Conservation (phyloP, 495 filamentous ascomycete genomes). For the Neurospora sp. region DNA sequence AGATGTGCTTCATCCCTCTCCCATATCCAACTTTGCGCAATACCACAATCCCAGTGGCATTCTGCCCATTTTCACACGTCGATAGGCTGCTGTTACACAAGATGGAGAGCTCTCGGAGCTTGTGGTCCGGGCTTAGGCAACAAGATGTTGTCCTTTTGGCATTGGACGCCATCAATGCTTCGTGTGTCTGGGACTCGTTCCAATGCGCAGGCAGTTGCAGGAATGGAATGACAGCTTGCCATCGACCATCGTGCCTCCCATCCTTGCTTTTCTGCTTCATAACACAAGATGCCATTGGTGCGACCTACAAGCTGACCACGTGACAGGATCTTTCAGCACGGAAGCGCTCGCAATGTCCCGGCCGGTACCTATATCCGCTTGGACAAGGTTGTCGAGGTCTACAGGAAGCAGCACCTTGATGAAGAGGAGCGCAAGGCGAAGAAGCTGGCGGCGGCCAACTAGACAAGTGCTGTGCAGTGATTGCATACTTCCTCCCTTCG, state of each 20-base stretch:
- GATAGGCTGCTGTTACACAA: background rate
- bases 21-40: background rate
- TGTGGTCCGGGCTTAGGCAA: background rate
- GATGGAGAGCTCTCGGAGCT: background rate
- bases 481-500: background rate
- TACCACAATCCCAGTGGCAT: background rate
- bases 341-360: conserved; percentile 33
- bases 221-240: background rate
- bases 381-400: conserved; percentile 37
- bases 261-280: background rate
- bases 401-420: conserved; percentile 32
- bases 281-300: conserved; percentile 5
- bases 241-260: background rate
- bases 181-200: background rate
- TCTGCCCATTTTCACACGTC: background rate
- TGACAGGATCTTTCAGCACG: conserved; percentile 32
- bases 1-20: background rate
- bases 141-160: background rate
- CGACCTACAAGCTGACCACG: conserved; percentile 15
- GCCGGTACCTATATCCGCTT: conserved; percentile 34
- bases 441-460: conserved; percentile 26
- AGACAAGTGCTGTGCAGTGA: conserved; percentile 4
- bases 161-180: background rate
- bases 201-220: background rate
- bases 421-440: conserved; percentile 37